Evolutionary conservation across 129 eudicot genomes (phyloP), one percentile per base, ranked within the genome.

Genomic region (Flaveria ramosissima): DNA sequence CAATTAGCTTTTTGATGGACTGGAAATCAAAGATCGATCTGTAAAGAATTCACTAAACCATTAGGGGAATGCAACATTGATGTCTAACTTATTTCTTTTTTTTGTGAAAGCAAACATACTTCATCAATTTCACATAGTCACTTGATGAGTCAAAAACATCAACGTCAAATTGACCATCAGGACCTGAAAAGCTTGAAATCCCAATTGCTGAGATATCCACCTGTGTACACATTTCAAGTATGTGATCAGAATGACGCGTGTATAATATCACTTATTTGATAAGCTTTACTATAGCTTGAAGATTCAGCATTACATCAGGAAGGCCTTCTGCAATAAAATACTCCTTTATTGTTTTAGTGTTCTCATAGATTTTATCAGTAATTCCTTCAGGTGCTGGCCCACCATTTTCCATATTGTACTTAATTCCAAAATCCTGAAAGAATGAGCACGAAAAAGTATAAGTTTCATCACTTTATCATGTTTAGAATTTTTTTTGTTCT

Each of bases 371-470:
- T 83, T 89, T 87, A 74, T 94, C 87, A 20, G 99, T 94, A 68
- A 94, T 80, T 84, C 97, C 97, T 87, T 94, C 99, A 23, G 96
- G 99, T 72, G 99, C 99, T 36, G 99, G 99, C 71, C 99, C 99
- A 66, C 99, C 99, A 85, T 94, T 94, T 86, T 86, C 99, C 99
- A 94, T 94, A 82, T 91, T 94, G 86, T 94, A 94, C 78, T 94
- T 94, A 46, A 94, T 91, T 83, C 97, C 99, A 75, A 94, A 94
- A 70, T 94, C 99, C 98, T 94, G 96, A 67, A 60, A 72, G 11
- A 57, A 50, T 36, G 51, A 60, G 41, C 70, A 83, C 16, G 2
- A 59, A 39, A 27, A 67, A 41, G 19, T 36, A 50, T 73, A 47
- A 66, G 70, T 70, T 26, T 8, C 42, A 78, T 15, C 47, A 13